Evolutionary conservation across 306 rosid species (phyloP).

Genomic region (Inga laurina): DNA sequence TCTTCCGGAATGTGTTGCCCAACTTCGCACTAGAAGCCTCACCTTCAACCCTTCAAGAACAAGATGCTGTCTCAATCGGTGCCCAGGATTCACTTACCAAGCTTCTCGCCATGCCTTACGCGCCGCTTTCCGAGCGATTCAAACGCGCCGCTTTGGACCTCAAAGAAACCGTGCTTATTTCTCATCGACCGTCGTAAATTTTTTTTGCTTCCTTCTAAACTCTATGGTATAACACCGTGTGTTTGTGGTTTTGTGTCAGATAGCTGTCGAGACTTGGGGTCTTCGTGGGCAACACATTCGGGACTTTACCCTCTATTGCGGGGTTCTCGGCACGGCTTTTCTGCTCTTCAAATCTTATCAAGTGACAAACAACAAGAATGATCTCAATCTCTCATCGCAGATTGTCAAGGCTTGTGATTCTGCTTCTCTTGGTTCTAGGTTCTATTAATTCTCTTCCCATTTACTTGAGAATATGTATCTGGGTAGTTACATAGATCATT

Average conservation of each 20-base stretch:
- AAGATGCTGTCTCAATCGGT: constrained; percentile 34
- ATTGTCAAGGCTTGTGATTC: constrained; percentile 70
- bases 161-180: constrained; percentile 59
- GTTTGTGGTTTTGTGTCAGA: constrained; percentile 58
- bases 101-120: constrained; percentile 65
- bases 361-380: constrained; percentile 48
- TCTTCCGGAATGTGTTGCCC: constrained; percentile 63
- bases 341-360: constrained; percentile 59
- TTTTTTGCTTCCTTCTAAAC: not conserved
- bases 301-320: constrained; percentile 68
- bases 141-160: constrained; percentile 81
- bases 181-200: not conserved
- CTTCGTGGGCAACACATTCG: constrained; percentile 41
- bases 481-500: not conserved
- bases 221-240: constrained; percentile 22
- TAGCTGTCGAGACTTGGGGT: constrained; percentile 61
- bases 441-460: constrained; percentile 8
- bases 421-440: constrained; percentile 62
- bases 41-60: constrained; percentile 35
- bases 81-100: constrained; percentile 44
- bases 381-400: constrained; percentile 60
- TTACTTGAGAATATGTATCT: not conserved
- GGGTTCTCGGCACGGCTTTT: constrained; percentile 76
- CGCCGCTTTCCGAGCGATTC: constrained; percentile 57
- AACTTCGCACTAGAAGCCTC: constrained; percentile 58